Base-by-base conservation (phyloP, 148 eudicot species). In the Cornus kousa region DNA sequence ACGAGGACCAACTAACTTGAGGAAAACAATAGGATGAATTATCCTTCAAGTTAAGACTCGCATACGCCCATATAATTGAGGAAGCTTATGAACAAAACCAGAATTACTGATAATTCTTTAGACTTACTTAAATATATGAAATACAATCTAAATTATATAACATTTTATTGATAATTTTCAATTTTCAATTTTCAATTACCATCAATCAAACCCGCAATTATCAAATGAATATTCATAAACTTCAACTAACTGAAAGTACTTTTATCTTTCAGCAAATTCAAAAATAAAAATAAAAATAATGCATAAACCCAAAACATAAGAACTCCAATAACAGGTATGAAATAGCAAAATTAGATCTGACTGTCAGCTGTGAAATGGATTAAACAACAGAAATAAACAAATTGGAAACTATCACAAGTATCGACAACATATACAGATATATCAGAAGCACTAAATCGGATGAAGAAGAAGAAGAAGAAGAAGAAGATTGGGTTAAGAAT, bases 191-290 rank as follows among this genome's bases (percentile, higher is more conserved):
- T 0, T 53, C 59, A 53, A 53, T 53, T 53, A 53, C 16, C 59
- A 11, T 53, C 19, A 53, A 53, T 17, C 66, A 62, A 4, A 20
- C 9, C 22, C 23, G 23, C 66, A 62, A 62, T 19, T n/a, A 62
- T 62, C 8, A 62, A 7, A 17, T 62, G 23, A 62, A 19, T 62
- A 5, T 8, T 35, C 37, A 73, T 19, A 59, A n/a, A 59, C 46
- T 32, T 64, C 67, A 59, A 55, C 65, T 16, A 50, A 74, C 46
- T 10, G 43, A 59, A 43, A 59, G 0, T 69, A 28, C 22, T 23
- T 35, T 20, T 69, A 69, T 69, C 5, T 69, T 69, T 69, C 12
- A 69, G 46, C n/a, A 69, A 33, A 69, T 69, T 69, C 72, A 69
- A 4, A 8, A 62, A 16, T n/a, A n/a, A 33, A 8, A 35, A 0